Percentiles rank a stretch among this genome's conserved stretches.
Evolutionary conservation across 1,284 basidiomycete genomes (phyloP).

Genomic region (Stereum hirsutum): DNA sequence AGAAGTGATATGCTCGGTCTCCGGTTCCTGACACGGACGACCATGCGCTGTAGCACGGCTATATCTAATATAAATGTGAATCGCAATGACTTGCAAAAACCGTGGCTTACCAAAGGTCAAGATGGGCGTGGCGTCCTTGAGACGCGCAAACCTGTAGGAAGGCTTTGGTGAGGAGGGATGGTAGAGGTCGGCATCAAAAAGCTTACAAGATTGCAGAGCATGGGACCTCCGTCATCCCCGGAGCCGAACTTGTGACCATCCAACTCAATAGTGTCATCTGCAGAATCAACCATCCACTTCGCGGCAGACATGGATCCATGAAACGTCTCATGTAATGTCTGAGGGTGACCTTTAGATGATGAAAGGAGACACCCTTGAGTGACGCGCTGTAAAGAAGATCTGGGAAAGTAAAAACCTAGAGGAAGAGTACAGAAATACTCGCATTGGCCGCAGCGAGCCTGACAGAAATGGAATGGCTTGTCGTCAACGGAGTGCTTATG

Average conservation of each 20-base stretch:
- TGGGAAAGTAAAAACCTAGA: slow-evolving; percentile 26
- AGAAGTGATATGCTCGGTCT: slow-evolving; percentile 34
- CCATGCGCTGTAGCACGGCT: slow-evolving; percentile 28
- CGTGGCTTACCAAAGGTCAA: slow-evolving; percentile 32
- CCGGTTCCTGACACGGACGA: slow-evolving; percentile 28
- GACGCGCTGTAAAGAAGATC: not conserved
- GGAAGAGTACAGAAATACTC: slow-evolving; percentile 52
- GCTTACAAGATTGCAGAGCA: slow-evolving; percentile 55
- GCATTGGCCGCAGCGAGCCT: slow-evolving; percentile 44
- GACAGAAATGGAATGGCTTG: slow-evolving; percentile 38
- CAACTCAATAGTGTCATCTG: slow-evolving; percentile 40
- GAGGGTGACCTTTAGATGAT: slow-evolving; percentile 39
- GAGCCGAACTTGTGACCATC: slow-evolving; percentile 45
- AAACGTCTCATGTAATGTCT: slow-evolving; percentile 50
- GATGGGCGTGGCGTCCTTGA: slow-evolving; percentile 45
- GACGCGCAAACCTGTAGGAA: slow-evolving; percentile 15
- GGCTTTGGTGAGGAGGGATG: too few species aligned
- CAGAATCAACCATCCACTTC: slow-evolving; percentile 45
- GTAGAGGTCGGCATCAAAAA: too few species aligned
- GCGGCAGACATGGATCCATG: slow-evolving; percentile 56
- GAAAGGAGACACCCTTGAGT: not conserved
- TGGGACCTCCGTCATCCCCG: slow-evolving; percentile 53
- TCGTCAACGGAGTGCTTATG: slow-evolving; percentile 36
- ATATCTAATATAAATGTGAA: too few species aligned
- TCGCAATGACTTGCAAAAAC: not conserved